Base-by-base conservation (phyloP, 306 rosid genomes). In the Casuarina cunninghamiana region DNA sequence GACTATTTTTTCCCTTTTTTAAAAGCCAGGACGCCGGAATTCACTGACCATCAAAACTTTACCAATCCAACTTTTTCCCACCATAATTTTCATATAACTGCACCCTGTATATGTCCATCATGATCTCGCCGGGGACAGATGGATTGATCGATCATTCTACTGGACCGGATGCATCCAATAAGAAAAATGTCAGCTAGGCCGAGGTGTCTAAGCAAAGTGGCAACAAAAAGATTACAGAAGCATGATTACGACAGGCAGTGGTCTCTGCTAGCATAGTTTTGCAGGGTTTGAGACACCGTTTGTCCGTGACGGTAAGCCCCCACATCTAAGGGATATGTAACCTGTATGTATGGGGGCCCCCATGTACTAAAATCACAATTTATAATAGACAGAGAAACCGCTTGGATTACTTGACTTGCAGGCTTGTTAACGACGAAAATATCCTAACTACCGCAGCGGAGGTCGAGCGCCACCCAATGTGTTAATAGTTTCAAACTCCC, bases 361-460 rank as follows among this genome's bases (percentile, higher is more conserved):
- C 32, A 26, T 26, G 32, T 0, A 26, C 32, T 26, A 26, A 1
- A 26, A 26, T 26, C 32, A 26, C 32, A 26, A 26, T 26, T 26
- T 26, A 26, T 26, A 26, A 46, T 7, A 46, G 51, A 46, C 50
- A 46, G 51, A 46, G 11, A 46, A 46, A 46, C 62, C 0, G 62
- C 32, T 26, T 8, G 37, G 62, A 55, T 7, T 19, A 35, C 32
- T 61, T 61, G 68, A n/a, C 68, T 61, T 35, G 68, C 43, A 37
- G 44, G 69, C 44, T 13, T 35, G 6, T 37, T 62, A 4, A 35
- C 13, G 69, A 35, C 43, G 4, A 35, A 15, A 77, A 79, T 51
- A 76, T 37, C 67, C 81, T 74, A 60, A 57, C 72, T 57, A 69
- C 62, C 81, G 79, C 72, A 82, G 79, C 57, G 69, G 72, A 82